phyloP scores from a whole-genome alignment of 2,329 filamentous ascomycete species.

The Fusarium siculi region DNA sequence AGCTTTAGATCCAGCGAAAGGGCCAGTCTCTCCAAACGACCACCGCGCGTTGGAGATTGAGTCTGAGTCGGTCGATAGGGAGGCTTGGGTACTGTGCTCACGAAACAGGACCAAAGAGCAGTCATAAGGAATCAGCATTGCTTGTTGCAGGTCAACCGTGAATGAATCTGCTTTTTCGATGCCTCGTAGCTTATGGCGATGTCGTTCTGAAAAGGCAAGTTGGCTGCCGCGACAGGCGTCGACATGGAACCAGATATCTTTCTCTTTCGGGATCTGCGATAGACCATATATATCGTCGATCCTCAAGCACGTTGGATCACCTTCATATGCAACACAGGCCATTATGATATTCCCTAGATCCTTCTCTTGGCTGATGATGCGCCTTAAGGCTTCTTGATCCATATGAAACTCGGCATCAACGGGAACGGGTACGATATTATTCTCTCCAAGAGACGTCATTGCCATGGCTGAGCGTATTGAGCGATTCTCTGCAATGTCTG shows the following conservation, averaged over 20 bases:
- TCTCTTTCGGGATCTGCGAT: background rate
- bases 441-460: background rate
- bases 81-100: background rate
- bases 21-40: background rate
- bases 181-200: background rate
- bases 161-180: background rate
- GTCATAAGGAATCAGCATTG: background rate
- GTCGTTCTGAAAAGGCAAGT: background rate
- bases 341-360: fast-evolving
- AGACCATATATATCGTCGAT: background rate
- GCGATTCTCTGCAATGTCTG: background rate
- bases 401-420: background rate
- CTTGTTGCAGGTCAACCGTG: background rate
- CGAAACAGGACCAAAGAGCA: background rate
- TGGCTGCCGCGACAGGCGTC: background rate
- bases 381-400: background rate
- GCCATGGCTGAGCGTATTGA: background rate
- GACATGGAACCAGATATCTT: background rate
- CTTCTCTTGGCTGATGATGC: background rate
- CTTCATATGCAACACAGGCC: background rate
- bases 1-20: background rate
- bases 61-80: background rate
- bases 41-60: background rate
- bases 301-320: background rate
- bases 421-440: background rate